These are phyloP conservation scores for Fusarium verrucosum DNA, from an alignment of 2,329 filamentous ascomycete species.

Conservation along the genomic window DNA sequence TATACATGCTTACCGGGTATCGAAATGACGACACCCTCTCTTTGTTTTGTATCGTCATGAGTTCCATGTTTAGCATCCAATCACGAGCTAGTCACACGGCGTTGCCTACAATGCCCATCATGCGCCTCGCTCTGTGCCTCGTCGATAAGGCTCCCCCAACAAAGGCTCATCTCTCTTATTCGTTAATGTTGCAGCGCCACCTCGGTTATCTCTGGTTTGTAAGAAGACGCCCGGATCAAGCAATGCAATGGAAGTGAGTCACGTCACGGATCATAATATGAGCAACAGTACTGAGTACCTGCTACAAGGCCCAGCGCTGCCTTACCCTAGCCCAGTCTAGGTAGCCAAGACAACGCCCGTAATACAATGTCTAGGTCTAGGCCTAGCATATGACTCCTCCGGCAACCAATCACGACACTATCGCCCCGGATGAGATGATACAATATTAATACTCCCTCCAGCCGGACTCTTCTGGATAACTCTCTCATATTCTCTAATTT, in stretches of 20 bases:
- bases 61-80: slow-evolving; percentile 13
- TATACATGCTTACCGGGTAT: background rate
- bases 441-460: slow-evolving; percentile 27
- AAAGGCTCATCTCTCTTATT: background rate
- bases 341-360: slow-evolving; percentile 2
- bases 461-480: slow-evolving; percentile 34
- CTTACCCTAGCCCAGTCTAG: background rate
- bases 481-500: slow-evolving; percentile 31
- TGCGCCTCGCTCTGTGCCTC: slow-evolving; percentile 35
- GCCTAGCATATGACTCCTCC: slow-evolving; percentile 41
- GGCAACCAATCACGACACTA: slow-evolving; percentile 31
- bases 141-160: slow-evolving; percentile 26
- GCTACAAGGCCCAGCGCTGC: background rate
- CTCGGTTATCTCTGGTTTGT: slow-evolving; percentile 13
- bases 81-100: slow-evolving; percentile 24
- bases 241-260: slow-evolving; percentile 24
- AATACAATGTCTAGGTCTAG: slow-evolving; percentile 1
- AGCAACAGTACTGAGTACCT: background rate
- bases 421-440: slow-evolving; percentile 40
- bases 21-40: slow-evolving; percentile 40
- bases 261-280: slow-evolving; percentile 20
- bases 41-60: slow-evolving; percentile 30
- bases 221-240: slow-evolving; percentile 26
- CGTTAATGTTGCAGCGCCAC: slow-evolving; percentile 24
- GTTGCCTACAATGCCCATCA: slow-evolving; percentile 29